Base-by-base conservation (phyloP, 495 filamentous ascomycete genomes). In the Xylaria longipes region DNA sequence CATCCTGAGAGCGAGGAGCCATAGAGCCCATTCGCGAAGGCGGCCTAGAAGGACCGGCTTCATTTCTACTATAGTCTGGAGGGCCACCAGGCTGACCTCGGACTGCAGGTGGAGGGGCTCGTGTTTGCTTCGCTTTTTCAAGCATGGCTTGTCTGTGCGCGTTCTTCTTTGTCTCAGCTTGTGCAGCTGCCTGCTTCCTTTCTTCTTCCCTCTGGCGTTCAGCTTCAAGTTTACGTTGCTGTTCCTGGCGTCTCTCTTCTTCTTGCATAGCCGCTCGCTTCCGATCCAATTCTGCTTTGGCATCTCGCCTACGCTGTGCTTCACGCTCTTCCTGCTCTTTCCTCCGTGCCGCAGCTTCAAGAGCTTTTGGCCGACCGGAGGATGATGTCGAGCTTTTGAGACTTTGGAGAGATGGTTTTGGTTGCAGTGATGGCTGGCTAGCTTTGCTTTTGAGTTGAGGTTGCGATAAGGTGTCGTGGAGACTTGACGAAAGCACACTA, bases 311-410 rank as follows among this genome's bases (percentile, higher is more conserved):
- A n/a, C 91, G 89, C 72, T 93, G 90, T 22, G 89, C 87, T 56
- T 91, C 92, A 43, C 88, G 89, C 77, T 95, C 92, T 73, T 96
- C 93, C 75, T 91, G 89, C 74, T 95, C 92, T 73, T 90, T 93
- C 79, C 93, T 93, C 73, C 87, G 88, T 58, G 91, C 92, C n/a
- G 89, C 90, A 33, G 87, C 84, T 45, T 90, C 89, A 31, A 88
- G 84, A 63, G 85, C 91, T 78, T 87, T 94, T 68, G 79, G 88
- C 73, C 84, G 89, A 75, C 78, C 87, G 37, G 83, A 75, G 43
- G 89, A 89, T n/a, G 91, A 89, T 25, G 84, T 87, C 3, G 91
- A 89, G 71, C 87, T 89, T 80, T 94, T 94, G 63, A 95, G 84
- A 76, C 87, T 93, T 69, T 83, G 87, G 5, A 85, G 81, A 1